Evolutionary conservation across 2,329 filamentous ascomycete species (phyloP).

Genomic region (Davidsoniella neocaledoniae): DNA sequence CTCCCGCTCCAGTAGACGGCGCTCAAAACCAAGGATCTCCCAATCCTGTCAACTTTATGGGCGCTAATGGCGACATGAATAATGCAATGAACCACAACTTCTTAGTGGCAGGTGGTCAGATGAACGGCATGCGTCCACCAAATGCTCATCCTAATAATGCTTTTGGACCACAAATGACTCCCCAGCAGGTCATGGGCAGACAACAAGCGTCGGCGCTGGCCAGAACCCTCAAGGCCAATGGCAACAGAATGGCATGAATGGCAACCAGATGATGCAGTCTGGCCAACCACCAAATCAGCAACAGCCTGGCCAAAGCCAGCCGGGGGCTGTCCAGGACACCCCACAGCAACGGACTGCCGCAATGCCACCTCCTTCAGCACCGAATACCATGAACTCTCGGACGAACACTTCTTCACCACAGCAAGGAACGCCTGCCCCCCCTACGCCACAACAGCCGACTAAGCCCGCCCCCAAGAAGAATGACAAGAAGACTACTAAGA

Average conservation of each 20-base stretch:
- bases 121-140: conserved; percentile 51
- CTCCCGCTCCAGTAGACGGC: conserved; percentile 48
- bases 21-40: conserved; percentile 49
- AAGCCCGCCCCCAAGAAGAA: conserved; percentile 70
- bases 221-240: conserved; percentile 21
- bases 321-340: conserved; percentile 43
- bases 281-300: conserved; percentile 15
- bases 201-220: conserved; percentile 18
- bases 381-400: conserved; percentile 36
- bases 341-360: conserved; percentile 46
- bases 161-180: conserved; percentile 39
- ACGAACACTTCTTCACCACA: conserved; percentile 43
- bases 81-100: conserved; percentile 39
- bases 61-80: conserved; percentile 36
- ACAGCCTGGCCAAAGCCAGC: conserved; percentile 21
- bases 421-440: conserved; percentile 47
- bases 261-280: conserved; percentile 22
- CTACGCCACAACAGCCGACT: conserved; percentile 56
- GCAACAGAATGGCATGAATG: conserved; percentile 27
- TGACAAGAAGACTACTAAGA: conserved; percentile 45
- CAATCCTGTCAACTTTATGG: conserved; percentile 46
- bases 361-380: conserved; percentile 51
- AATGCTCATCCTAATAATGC: conserved; percentile 42
- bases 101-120: conserved; percentile 35
- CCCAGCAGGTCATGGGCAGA: conserved; percentile 26